These are phyloP conservation scores for Trichopus zeylanicus DNA, from an alignment of 116 monocot genomes.

Conservation along the genomic window DNA sequence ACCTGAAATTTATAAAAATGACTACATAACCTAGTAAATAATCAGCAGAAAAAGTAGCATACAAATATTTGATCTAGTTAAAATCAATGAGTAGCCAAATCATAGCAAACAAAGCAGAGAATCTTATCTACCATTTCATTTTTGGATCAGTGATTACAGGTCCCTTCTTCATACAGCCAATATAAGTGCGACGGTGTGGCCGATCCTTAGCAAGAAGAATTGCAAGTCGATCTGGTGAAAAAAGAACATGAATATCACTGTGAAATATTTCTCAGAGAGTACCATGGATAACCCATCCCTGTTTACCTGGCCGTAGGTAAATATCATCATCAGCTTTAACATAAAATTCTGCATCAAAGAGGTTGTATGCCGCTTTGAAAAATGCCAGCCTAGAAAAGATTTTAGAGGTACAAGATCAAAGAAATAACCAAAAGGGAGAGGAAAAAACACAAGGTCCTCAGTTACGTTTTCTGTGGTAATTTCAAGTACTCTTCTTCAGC, in stretches of 20 bases:
- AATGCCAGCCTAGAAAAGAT: constrained; percentile 55
- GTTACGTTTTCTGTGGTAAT: constrained; percentile 1
- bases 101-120: neutral
- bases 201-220: constrained; percentile 80
- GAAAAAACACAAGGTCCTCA: neutral
- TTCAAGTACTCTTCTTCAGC: constrained; percentile 62
- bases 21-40: neutral
- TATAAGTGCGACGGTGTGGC: constrained; percentile 56
- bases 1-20: constrained; percentile 35
- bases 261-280: neutral
- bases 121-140: constrained; percentile 57
- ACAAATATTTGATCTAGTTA: neutral
- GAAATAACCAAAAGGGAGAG: neutral
- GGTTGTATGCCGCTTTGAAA: constrained; percentile 77
- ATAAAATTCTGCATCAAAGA: constrained; percentile 94
- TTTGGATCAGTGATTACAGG: constrained; percentile 86
- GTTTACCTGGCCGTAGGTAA: constrained; percentile 82
- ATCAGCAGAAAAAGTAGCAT: neutral
- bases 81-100: neutral
- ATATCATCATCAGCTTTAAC: constrained; percentile 87
- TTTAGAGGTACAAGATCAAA: neutral
- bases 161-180: constrained; percentile 99
- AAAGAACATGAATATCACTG: neutral
- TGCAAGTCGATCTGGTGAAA: constrained; percentile 64
- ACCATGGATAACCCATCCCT: neutral